These are phyloP conservation scores for Moricandia arvensis DNA, from an alignment of 345 rosid species.

Conservation along the genomic window DNA sequence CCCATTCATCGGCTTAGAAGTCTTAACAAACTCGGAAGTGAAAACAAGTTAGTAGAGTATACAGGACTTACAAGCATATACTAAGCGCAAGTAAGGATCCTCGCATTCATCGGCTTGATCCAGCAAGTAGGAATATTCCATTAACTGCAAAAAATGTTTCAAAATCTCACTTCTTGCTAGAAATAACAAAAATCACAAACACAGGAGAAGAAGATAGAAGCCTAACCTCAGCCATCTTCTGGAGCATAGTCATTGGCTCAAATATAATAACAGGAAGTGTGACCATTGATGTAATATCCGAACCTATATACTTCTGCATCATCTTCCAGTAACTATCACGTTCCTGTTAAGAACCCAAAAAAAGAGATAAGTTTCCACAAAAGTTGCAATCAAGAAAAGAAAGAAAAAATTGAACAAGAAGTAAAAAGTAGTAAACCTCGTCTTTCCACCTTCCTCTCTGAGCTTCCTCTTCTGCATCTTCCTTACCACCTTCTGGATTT, in stretches of 20 bases:
- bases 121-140: conserved; percentile 82
- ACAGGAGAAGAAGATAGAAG: background rate
- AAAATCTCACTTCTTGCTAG: background rate
- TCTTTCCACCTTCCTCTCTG: conserved; percentile 88
- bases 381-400: no score
- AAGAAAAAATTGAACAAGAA: no score
- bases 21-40: no score
- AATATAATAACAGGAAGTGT: conserved; percentile 90
- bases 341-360: conserved; percentile 46
- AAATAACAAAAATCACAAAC: background rate
- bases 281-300: conserved; percentile 91
- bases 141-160: conserved; percentile 48
- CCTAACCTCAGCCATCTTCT: conserved; percentile 91
- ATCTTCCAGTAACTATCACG: conserved; percentile 90
- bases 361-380: background rate
- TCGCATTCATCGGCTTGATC: conserved; percentile 85
- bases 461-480: conserved; percentile 94
- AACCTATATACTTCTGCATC: conserved; percentile 90
- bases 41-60: background rate
- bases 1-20: no score
- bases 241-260: conserved; percentile 96
- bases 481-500: conserved; percentile 93
- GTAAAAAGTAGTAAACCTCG: conserved; percentile 60
- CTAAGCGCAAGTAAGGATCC: conserved; percentile 57
- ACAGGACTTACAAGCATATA: conserved; percentile 70